A percentile compares a stretch with the other conserved stretches of the same genome.
Evolutionary conservation across 2,329 filamentous ascomycete species (phyloP).

Genomic region (Aureobasidium sp.): DNA sequence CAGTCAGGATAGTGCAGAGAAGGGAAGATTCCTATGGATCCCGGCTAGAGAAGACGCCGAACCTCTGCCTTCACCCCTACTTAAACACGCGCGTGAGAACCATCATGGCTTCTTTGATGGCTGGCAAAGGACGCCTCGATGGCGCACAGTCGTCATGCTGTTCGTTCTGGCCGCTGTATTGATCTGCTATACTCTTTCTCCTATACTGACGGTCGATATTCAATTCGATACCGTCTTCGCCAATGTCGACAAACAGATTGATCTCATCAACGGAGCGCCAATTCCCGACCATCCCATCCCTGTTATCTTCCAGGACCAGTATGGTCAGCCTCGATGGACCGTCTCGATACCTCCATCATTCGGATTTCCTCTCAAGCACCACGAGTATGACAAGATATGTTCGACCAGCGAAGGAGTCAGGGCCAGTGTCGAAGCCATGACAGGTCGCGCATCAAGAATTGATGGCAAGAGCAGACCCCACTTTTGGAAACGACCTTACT

Average conservation of each 20-base stretch:
- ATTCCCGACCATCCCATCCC: conserved; percentile 67
- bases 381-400: conserved; percentile 64
- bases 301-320: conserved; percentile 58
- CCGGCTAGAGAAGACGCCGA: conserved; percentile 9
- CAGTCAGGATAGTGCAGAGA: conserved; percentile 57
- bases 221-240: conserved; percentile 27
- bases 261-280: conserved; percentile 57
- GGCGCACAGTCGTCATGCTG: conserved; percentile 15
- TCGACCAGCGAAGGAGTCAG: conserved; percentile 43
- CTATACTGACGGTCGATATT: conserved; percentile 21
- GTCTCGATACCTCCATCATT: conserved; percentile 63
- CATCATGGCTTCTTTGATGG: conserved; percentile 8
- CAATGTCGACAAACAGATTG: conserved; percentile 37
- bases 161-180: conserved; percentile 9
- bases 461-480: conserved; percentile 32
- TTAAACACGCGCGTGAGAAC: conserved; percentile 16
- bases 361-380: conserved; percentile 57
- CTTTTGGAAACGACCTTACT: conserved; percentile 45
- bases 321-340: conserved; percentile 65
- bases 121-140: background rate
- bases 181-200: conserved; percentile 13
- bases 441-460: conserved; percentile 26
- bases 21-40: conserved; percentile 40
- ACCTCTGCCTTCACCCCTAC: conserved; percentile 20
- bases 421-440: conserved; percentile 24